These are phyloP conservation scores for Cordyceps sp. DNA, from an alignment of 2,329 filamentous ascomycete species.

Conservation along the genomic window DNA sequence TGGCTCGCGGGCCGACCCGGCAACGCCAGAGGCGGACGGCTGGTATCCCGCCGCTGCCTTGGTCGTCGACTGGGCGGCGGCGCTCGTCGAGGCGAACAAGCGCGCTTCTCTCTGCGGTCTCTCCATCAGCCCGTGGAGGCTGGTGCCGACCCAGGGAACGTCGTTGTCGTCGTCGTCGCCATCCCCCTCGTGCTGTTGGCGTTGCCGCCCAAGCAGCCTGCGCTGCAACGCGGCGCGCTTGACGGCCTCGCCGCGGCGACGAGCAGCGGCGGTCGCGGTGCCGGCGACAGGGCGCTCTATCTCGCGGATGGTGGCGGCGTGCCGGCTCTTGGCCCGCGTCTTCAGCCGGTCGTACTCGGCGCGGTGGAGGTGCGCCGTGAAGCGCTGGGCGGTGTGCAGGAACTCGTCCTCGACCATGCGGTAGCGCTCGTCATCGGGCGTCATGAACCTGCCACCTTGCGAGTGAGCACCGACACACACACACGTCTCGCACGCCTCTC, in stretches of 20 bases:
- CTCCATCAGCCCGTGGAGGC: slow-evolving; percentile 26
- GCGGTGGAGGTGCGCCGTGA: slow-evolving; percentile 61
- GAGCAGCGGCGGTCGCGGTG: slow-evolving; percentile 11
- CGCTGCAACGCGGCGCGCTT: slow-evolving; percentile 10
- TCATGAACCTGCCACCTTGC: slow-evolving; percentile 46
- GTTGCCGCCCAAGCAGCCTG: slow-evolving; percentile 4
- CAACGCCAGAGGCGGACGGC: too few relatives aligned
- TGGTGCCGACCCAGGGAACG: slow-evolving; percentile 12
- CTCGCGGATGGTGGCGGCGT: slow-evolving; percentile 31
- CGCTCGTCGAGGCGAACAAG: slow-evolving; percentile 6
- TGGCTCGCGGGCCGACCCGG: background rate
- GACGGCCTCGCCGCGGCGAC: slow-evolving; percentile 7
- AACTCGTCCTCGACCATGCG: slow-evolving; percentile 81
- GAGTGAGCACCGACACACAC: too few relatives aligned
- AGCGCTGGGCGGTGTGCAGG: slow-evolving; percentile 45
- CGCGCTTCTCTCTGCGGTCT: slow-evolving; percentile 17
- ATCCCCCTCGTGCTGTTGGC: too few relatives aligned
- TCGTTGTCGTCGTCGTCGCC: too few relatives aligned
- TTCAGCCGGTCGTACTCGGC: slow-evolving; percentile 60
- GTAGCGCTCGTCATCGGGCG: slow-evolving; percentile 53
- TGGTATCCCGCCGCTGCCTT: background rate
- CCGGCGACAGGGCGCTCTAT: slow-evolving; percentile 34
- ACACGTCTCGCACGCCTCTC: too few relatives aligned
- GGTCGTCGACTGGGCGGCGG: background rate
- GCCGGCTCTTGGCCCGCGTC: slow-evolving; percentile 33